A percentile compares a stretch with the other conserved stretches of the same genome.
phyloP scores from a whole-genome alignment of 2,329 filamentous ascomycete genomes.

The Aspergillus brunneoviolaceus region DNA sequence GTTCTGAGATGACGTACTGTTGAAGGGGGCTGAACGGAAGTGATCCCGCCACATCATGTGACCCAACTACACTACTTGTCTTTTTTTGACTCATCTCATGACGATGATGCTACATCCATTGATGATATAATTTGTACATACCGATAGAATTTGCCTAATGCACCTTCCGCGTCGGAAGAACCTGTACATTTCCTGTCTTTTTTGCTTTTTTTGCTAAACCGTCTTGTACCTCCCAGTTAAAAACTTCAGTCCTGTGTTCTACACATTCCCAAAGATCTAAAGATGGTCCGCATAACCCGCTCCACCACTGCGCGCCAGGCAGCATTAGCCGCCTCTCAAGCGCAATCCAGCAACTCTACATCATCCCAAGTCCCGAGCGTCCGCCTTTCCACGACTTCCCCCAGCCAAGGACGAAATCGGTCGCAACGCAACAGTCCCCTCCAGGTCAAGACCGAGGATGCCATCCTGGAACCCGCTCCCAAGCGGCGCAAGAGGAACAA shows the following conservation, averaged over 20 bases:
- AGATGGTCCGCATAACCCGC: conserved; percentile 31
- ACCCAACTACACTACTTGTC: neutral
- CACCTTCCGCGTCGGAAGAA: neutral
- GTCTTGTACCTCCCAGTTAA: neutral
- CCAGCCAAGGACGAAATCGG: no score
- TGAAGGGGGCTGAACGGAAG: neutral
- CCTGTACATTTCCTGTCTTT: neutral
- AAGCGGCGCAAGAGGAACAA: conserved; percentile 27
- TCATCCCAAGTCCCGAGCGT: neutral
- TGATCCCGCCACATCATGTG: neutral
- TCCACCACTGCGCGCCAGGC: conserved; percentile 26
- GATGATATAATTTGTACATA: neutral
- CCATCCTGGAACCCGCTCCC: conserved; percentile 21
- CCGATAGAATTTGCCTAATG: neutral
- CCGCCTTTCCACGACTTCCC: neutral
- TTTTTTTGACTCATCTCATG: neutral
- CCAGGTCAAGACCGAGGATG: neutral
- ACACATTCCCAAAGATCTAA: neutral
- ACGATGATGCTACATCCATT: neutral
- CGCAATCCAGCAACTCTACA: conserved; percentile 4
- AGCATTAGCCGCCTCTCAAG: conserved; percentile 16
- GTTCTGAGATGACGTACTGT: neutral
- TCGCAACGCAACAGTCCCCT: neutral
- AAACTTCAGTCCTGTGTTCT: neutral
- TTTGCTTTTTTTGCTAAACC: neutral